Percentiles rank a stretch among this genome's conserved stretches.
Evolutionary conservation across 257 asterid genomes (phyloP).

Genomic region (Linaria vulgaris): DNA sequence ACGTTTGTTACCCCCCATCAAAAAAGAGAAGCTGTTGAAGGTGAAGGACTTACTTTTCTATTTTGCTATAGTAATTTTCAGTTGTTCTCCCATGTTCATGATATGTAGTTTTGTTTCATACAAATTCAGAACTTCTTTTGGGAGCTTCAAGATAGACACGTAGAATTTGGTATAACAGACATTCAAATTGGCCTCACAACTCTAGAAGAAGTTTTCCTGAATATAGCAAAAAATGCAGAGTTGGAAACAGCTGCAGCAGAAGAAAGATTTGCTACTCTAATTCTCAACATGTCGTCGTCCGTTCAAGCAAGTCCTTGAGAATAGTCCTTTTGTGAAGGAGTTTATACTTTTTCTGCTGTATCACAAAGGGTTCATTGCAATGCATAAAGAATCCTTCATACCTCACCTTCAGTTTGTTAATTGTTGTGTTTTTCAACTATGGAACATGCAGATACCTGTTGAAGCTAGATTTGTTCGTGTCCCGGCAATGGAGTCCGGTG

Average conservation of each 20-base stretch:
- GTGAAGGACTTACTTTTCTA: slow-evolving; percentile 35
- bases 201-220: slow-evolving; percentile 82
- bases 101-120: not conserved
- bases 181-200: slow-evolving; percentile 88
- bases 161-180: slow-evolving; percentile 68
- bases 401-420: not conserved
- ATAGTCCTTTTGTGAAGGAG: not conserved
- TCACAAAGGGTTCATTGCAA: too few relatives aligned
- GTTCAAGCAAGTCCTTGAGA: slow-evolving; percentile 60
- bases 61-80: slow-evolving; percentile 7
- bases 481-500: slow-evolving; percentile 67
- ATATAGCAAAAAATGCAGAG: slow-evolving; percentile 77
- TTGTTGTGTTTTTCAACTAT: not conserved
- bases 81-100: not conserved
- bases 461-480: slow-evolving; percentile 77
- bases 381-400: too few relatives aligned
- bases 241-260: slow-evolving; percentile 73
- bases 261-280: slow-evolving; percentile 57
- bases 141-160: slow-evolving; percentile 65
- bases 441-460: slow-evolving; percentile 56
- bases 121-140: slow-evolving; percentile 61
- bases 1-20: slow-evolving; percentile 87
- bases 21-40: slow-evolving; percentile 78
- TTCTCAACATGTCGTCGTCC: slow-evolving; percentile 56
- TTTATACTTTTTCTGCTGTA: too few relatives aligned